Evolutionary conservation across 2,329 filamentous ascomycete species (phyloP).

Genomic region (Xylaria sp.): DNA sequence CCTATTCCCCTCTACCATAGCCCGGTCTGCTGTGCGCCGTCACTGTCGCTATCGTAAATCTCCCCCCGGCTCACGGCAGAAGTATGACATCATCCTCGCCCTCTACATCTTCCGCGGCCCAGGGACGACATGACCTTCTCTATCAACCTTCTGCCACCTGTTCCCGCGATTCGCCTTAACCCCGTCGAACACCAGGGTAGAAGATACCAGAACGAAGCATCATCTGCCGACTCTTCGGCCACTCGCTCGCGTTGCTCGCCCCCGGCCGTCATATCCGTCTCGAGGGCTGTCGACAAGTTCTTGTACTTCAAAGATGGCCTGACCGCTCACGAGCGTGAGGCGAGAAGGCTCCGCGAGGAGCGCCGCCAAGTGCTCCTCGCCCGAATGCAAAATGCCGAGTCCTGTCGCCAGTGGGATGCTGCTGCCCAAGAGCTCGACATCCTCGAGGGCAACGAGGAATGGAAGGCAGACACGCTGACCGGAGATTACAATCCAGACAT

Average conservation of each 20-base stretch:
- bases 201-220: conserved; percentile 1
- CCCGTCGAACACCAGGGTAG: conserved; percentile 10
- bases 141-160: conserved; percentile 41
- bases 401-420: conserved; percentile 76
- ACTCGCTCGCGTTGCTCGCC: conserved; percentile 12
- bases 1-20: conserved; percentile 3
- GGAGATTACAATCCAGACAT: conserved; percentile 77
- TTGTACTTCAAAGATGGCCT: conserved; percentile 65
- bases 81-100: conserved; percentile 10
- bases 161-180: conserved; percentile 31
- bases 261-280: conserved; percentile 45
- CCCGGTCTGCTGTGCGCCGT: conserved; percentile 15
- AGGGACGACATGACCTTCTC: conserved; percentile 44
- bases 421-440: conserved; percentile 82
- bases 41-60: neutral
- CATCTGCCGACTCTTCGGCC: conserved; percentile 1
- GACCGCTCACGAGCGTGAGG: conserved; percentile 61
- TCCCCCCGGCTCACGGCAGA: conserved; percentile 3
- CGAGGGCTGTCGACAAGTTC: conserved; percentile 55
- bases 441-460: conserved; percentile 81
- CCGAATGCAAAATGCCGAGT: conserved; percentile 74
- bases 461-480: conserved; percentile 75
- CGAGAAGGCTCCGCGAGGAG: conserved; percentile 62
- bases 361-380: conserved; percentile 71
- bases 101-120: conserved; percentile 1